Evolutionary conservation across 306 rosid genomes (phyloP).

Genomic region (Parietaria judaica): DNA sequence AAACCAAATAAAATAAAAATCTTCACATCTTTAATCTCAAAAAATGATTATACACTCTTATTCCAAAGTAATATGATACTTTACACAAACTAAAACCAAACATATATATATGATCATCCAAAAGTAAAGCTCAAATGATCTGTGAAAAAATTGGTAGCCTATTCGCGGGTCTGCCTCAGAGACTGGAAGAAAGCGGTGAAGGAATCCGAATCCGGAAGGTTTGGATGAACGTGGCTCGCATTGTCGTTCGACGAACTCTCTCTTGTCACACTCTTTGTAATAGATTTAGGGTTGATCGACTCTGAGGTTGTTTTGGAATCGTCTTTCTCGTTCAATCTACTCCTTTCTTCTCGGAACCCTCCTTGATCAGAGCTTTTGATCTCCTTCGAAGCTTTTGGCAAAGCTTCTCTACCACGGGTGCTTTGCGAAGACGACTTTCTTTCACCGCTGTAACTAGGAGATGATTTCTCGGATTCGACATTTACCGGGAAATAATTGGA

Average conservation of each 20-base stretch:
- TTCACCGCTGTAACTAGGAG: slow-evolving; percentile 19
- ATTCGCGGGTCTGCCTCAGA: slow-evolving; percentile 45
- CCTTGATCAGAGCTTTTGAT: neutral
- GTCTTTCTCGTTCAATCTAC: slow-evolving; percentile 1
- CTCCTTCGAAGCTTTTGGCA: neutral
- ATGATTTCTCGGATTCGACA: slow-evolving; percentile 23
- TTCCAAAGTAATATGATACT: too few species aligned
- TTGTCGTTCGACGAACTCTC: slow-evolving; percentile 35
- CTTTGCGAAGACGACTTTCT: slow-evolving; percentile 22
- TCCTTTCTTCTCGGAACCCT: neutral
- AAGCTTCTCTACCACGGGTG: neutral
- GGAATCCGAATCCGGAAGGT: slow-evolving; percentile 74
- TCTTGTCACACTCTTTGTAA: slow-evolving; percentile 19
- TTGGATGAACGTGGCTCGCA: slow-evolving; percentile 70
- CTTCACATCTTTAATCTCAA: too few species aligned
- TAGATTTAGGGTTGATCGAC: slow-evolving; percentile 12
- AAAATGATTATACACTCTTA: too few species aligned
- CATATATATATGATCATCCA: too few species aligned
- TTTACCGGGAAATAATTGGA: slow-evolving; percentile 15
- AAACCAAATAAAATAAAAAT: too few species aligned
- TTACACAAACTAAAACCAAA: too few species aligned
- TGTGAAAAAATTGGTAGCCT: slow-evolving; percentile 17
- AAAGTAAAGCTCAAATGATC: neutral
- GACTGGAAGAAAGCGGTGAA: slow-evolving; percentile 58
- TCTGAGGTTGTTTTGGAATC: slow-evolving; percentile 1